Percentiles rank a stretch among this genome's conserved stretches.
These are phyloP conservation scores for Heliamphora exappendiculata DNA, from an alignment of 148 eudicot species.

Conservation along the genomic window DNA sequence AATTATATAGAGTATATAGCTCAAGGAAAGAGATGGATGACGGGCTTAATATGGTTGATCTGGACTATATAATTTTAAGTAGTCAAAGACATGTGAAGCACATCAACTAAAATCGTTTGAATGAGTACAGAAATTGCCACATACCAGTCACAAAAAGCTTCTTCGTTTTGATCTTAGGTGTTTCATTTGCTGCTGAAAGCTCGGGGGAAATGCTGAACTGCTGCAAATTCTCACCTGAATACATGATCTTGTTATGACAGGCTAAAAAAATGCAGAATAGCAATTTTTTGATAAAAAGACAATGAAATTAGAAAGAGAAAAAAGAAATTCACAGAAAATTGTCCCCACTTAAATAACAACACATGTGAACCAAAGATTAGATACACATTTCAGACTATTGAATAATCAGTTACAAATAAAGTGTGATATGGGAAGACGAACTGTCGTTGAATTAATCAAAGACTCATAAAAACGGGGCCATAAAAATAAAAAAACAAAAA, in stretches of 20 bases:
- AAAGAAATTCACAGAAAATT: neutral
- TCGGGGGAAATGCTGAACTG: conserved; percentile 24
- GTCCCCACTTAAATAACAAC: neutral
- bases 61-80: too few relatives aligned
- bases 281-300: too few relatives aligned
- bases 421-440: neutral
- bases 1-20: neutral
- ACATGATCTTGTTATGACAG: neutral
- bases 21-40: neutral
- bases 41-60: neutral
- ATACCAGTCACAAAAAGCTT: conserved; percentile 88
- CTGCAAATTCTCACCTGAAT: conserved; percentile 36
- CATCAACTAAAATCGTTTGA: neutral
- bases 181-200: conserved; percentile 25
- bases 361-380: neutral
- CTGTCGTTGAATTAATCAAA: too few relatives aligned
- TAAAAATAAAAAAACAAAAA: too few relatives aligned
- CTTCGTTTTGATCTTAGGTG: conserved; percentile 46
- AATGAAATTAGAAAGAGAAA: neutral
- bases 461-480: too few relatives aligned
- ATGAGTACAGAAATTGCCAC: conserved; percentile 9
- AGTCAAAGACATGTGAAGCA: neutral
- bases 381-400: neutral
- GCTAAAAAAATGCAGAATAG: neutral
- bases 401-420: neutral